Evolutionary conservation across 1,284 basidiomycete genomes (phyloP).

Genomic region (Singerocomus inundabilis): DNA sequence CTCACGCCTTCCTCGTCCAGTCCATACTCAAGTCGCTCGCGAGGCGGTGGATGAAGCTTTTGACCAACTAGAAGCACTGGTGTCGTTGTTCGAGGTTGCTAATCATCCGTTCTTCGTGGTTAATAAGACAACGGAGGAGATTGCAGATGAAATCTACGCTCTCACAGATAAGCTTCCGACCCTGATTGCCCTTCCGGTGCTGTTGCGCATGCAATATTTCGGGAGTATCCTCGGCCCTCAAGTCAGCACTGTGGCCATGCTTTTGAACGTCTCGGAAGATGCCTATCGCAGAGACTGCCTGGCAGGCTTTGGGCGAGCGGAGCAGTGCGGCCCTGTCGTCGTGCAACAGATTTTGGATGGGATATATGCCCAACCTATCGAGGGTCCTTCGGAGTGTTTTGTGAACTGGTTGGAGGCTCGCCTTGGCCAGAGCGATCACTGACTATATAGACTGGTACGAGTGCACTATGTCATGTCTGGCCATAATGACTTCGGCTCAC

Average conservation of each 20-base stretch:
- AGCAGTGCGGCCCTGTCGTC: slow-evolving; percentile 63
- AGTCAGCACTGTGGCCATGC: slow-evolving; percentile 44
- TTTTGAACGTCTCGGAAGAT: slow-evolving; percentile 57
- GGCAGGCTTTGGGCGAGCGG: slow-evolving; percentile 71
- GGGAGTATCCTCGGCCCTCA: slow-evolving; percentile 27
- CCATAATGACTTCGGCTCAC: neutral
- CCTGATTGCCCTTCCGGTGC: slow-evolving; percentile 64
- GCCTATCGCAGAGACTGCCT: slow-evolving; percentile 67
- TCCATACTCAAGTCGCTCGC: slow-evolving; percentile 56
- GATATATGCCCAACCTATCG: slow-evolving; percentile 35
- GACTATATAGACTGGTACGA: slow-evolving; percentile 19
- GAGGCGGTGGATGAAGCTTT: slow-evolving; percentile 79
- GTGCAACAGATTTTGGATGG: slow-evolving; percentile 54
- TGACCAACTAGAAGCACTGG: slow-evolving; percentile 56
- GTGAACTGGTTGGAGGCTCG: slow-evolving; percentile 51
- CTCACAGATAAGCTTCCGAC: slow-evolving; percentile 65
- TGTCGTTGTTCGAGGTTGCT: slow-evolving; percentile 53
- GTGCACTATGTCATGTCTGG: neutral
- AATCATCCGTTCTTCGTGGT: slow-evolving; percentile 27
- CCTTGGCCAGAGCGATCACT: slow-evolving; percentile 33
- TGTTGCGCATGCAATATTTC: slow-evolving; percentile 45
- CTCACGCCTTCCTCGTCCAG: slow-evolving; percentile 53
- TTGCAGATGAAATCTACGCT: slow-evolving; percentile 43
- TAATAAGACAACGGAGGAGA: slow-evolving; percentile 26
- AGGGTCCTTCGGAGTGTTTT: slow-evolving; percentile 33